These are phyloP conservation scores for Hordeum pubiflorum DNA, from an alignment of 202 grass and related monocot species.

Conservation along the genomic window DNA sequence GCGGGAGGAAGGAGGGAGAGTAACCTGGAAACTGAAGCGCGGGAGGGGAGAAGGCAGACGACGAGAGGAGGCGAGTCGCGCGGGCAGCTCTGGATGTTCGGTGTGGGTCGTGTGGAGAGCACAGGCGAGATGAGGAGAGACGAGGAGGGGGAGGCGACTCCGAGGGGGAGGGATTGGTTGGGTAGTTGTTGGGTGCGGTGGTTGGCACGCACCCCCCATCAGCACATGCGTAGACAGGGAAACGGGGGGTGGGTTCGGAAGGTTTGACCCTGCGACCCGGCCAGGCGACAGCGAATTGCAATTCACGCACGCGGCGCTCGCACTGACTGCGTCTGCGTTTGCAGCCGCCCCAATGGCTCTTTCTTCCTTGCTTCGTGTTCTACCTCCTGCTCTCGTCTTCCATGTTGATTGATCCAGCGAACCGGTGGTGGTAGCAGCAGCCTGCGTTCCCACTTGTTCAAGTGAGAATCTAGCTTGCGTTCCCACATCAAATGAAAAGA, in stretches of 20 bases:
- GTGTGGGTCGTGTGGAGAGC: conserved; percentile 13
- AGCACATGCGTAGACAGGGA: not conserved
- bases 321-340: not conserved
- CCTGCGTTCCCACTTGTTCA: not conserved
- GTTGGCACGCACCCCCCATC: not conserved
- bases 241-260: not conserved
- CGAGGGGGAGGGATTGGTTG: conserved; percentile 6
- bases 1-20: not conserved
- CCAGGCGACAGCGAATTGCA: not conserved
- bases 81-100: not conserved
- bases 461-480: not conserved
- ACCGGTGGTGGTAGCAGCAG: not conserved
- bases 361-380: not conserved
- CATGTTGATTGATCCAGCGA: not conserved
- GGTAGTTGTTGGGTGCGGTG: not conserved
- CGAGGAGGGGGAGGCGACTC: not conserved
- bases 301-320: not conserved
- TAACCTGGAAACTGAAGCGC: not conserved
- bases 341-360: not conserved
- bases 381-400: too few species aligned
- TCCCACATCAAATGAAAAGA: not conserved
- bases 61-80: not conserved
- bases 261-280: not conserved
- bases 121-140: not conserved
- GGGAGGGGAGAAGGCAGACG: not conserved